Conservation (phyloP, 2,329 filamentous ascomycete species). For the Dactylonectria estremocensis region DNA sequence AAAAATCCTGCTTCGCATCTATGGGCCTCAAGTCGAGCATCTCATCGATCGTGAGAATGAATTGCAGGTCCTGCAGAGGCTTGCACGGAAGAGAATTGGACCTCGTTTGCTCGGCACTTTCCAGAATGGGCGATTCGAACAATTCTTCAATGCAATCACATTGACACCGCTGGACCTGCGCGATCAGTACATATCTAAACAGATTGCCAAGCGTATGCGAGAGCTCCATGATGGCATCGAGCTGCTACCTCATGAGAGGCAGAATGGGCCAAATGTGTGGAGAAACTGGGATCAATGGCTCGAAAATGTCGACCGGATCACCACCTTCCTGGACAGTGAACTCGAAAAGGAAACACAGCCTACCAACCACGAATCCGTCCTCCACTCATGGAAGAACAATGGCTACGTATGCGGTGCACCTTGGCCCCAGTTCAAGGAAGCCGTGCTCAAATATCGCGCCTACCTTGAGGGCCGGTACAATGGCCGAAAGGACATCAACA, state of each 20-base stretch:
- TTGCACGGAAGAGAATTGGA: slow-evolving; percentile 93
- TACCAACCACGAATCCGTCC: slow-evolving; percentile 44
- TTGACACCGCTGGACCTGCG: slow-evolving; percentile 84
- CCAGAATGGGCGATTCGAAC: slow-evolving; percentile 94
- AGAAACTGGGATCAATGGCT: slow-evolving; percentile 97
- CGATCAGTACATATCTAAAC: slow-evolving; percentile 85
- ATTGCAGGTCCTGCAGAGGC: slow-evolving; percentile 85
- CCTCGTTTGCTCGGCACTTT: slow-evolving; percentile 94
- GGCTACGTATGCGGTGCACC: slow-evolving; percentile 88
- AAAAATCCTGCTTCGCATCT: slow-evolving; percentile 91
- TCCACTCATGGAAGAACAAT: slow-evolving; percentile 73
- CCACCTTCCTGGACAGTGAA: slow-evolving; percentile 71
- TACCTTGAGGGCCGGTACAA: slow-evolving; percentile 83
- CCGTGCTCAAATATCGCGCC: slow-evolving; percentile 82
- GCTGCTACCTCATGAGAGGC: slow-evolving; percentile 82
- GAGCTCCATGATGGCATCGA: slow-evolving; percentile 96
- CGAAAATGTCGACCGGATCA: slow-evolving; percentile 73
- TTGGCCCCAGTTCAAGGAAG: slow-evolving; percentile 83
- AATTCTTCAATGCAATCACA: slow-evolving; percentile 89
- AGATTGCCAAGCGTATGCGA: slow-evolving; percentile 98
- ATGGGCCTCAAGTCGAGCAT: slow-evolving; percentile 95
- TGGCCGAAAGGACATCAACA: slow-evolving; percentile 75
- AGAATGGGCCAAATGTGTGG: slow-evolving; percentile 87
- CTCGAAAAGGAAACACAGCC: slow-evolving; percentile 61
- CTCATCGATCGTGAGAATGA: slow-evolving; percentile 95